A percentile compares a stretch with the other conserved stretches of the same genome.
Evolutionary conservation across 2,329 filamentous ascomycete genomes (phyloP).

Genomic region (Apiospora koreana): DNA sequence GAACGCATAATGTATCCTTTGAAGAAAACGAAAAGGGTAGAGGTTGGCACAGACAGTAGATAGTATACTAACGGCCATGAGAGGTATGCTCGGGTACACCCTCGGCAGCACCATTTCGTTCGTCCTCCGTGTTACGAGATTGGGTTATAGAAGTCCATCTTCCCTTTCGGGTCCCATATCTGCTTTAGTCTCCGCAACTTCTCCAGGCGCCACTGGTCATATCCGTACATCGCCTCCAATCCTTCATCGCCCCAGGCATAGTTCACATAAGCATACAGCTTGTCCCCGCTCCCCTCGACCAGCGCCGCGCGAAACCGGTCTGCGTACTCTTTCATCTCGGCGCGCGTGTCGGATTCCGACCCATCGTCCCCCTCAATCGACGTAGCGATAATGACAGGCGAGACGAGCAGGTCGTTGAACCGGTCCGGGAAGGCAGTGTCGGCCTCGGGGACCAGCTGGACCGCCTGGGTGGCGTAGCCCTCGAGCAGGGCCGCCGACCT

Average conservation of each 20-base stretch:
- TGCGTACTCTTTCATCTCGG: background rate
- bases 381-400: background rate
- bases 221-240: constrained; percentile 24
- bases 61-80: no score
- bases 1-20: background rate
- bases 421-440: constrained; percentile 28
- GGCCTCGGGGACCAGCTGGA: constrained; percentile 15
- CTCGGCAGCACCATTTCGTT: no score
- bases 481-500: constrained; percentile 14
- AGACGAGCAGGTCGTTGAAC: constrained; percentile 21
- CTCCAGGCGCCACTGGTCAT: constrained; percentile 22
- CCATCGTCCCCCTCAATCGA: background rate
- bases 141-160: background rate
- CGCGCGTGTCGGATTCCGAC: background rate
- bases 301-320: background rate
- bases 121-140: background rate
- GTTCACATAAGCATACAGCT: constrained; percentile 26
- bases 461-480: constrained; percentile 19
- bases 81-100: no score
- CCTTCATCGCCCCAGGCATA: constrained; percentile 32
- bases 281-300: constrained; percentile 15
- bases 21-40: no score
- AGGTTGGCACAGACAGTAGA: background rate
- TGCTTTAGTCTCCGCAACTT: constrained; percentile 26
- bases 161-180: constrained; percentile 26